Conservation (phyloP, 129 eudicot genomes). For the Arctium minus region DNA sequence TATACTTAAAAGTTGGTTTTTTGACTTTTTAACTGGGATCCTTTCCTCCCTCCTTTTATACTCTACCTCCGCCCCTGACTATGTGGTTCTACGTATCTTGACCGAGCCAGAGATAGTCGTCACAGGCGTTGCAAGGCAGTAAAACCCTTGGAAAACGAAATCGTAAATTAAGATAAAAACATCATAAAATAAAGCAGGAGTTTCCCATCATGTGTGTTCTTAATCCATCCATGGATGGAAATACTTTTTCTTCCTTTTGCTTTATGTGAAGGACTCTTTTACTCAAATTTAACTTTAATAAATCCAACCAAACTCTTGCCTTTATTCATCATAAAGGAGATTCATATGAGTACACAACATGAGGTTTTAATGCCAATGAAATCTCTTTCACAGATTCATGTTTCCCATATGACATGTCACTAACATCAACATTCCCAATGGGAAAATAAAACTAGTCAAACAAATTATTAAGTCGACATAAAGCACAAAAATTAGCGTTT, state of each 20-base stretch:
- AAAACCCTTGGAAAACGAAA: conserved; percentile 1
- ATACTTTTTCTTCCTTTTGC: conserved; percentile 39
- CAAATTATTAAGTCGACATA: background rate
- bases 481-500: background rate
- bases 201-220: conserved; percentile 19
- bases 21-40: too few species aligned
- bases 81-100: background rate
- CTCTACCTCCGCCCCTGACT: background rate
- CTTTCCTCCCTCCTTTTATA: too few species aligned
- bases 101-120: background rate
- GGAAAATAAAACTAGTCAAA: background rate
- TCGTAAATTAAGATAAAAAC: conserved; percentile 2
- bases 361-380: conserved; percentile 31
- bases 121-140: too few species aligned
- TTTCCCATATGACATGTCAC: conserved; percentile 29
- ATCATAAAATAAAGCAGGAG: conserved; percentile 22
- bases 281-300: conserved; percentile 32
- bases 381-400: conserved; percentile 31
- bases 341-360: conserved; percentile 20
- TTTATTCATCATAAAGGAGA: conserved; percentile 36
- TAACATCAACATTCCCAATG: conserved; percentile 11
- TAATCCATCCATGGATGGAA: conserved; percentile 30
- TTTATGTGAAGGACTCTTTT: conserved; percentile 43
- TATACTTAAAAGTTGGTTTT: too few species aligned
- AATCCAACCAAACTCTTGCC: conserved; percentile 33